Base-by-base conservation (phyloP, 805 yeast genomes). In the Scheffersomyces stipitis region DNA sequence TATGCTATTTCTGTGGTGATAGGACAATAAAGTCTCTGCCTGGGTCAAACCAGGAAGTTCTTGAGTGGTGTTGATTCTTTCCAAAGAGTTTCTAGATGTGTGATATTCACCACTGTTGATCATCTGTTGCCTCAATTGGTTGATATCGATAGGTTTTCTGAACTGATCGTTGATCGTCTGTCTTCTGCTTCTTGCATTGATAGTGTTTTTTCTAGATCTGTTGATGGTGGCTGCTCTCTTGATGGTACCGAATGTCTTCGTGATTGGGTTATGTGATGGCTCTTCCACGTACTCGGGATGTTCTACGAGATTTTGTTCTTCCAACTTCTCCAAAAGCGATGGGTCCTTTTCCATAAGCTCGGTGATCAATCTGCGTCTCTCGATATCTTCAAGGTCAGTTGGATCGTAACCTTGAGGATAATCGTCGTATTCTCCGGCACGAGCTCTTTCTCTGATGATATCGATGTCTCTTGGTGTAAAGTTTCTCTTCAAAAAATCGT, bases 331-430 rank as follows among this genome's bases (percentile, higher is more conserved):
- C 33, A 66, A 52, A 12, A 65, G 42, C 23, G 56, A 60, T 3
- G 71, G 68, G 36, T 65, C 66, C 6, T 51, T 49, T 14, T 60
- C 56, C 17, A 61, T 61, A 16, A 67, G 51, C 30, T 60, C 57
- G 16, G 48, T 54, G 28, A 68, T 50, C 15, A 57, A 40, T 34
- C 71, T 51, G 41, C 58, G 66, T 44, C 59, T 60, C 41, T 69
- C 75, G 31, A 69, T 54, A 42, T 68, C 74, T 26, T 58, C 68
- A n/a, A 50, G 87, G 59, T 84, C 90, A 2, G 95, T 84, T 30
- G 95, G 95, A 56, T 85, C 95, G 54, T 82, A 85, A 36, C 76
- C 72, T 8, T 56, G 62, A 8, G 89, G 89, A 54, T 80, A 84
- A 26, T 73, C 78, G 40, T 69, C 79, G 49, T 75, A 85, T 47